These are phyloP conservation scores for Claviceps maximensis DNA, from an alignment of 2,329 filamentous ascomycete species.

Conservation along the genomic window DNA sequence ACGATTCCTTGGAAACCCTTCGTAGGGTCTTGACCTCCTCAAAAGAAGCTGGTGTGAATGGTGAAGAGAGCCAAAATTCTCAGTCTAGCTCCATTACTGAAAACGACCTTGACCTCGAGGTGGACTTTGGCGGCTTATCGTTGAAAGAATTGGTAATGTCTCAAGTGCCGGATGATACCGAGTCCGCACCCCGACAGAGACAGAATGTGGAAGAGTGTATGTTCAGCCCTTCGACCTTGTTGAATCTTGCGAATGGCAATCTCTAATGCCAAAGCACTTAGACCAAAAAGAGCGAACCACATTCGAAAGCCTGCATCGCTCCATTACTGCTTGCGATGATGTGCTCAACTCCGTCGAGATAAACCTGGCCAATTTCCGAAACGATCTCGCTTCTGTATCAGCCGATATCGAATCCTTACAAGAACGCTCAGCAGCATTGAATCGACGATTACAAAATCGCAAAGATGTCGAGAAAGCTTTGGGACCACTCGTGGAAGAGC, in stretches of 20 bases:
- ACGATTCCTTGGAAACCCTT: slow-evolving; percentile 61
- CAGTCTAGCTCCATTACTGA: slow-evolving; percentile 22
- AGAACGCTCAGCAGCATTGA: slow-evolving; percentile 69
- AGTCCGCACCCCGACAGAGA: slow-evolving; percentile 27
- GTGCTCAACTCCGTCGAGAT: slow-evolving; percentile 86
- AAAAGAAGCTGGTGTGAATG: slow-evolving; percentile 6
- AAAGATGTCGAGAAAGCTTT: slow-evolving; percentile 80
- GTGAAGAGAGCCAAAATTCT: slow-evolving; percentile 5
- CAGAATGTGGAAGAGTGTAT: slow-evolving; percentile 63
- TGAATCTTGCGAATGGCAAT: neutral
- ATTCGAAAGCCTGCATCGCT: slow-evolving; percentile 81
- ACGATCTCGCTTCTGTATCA: slow-evolving; percentile 82
- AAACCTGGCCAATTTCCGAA: slow-evolving; percentile 84
- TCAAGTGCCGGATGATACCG: slow-evolving; percentile 11
- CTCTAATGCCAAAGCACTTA: slow-evolving; percentile 14
- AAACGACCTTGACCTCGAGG: slow-evolving; percentile 47
- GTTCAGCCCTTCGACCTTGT: slow-evolving; percentile 13
- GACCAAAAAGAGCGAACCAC: slow-evolving; percentile 71
- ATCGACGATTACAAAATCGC: slow-evolving; percentile 74
- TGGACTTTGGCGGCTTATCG: slow-evolving; percentile 69
- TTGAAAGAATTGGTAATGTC: slow-evolving; percentile 54
- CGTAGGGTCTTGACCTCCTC: slow-evolving; percentile 29
- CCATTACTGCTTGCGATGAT: slow-evolving; percentile 82
- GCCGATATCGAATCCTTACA: slow-evolving; percentile 92
- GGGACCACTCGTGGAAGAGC: slow-evolving; percentile 79